A percentile compares a stretch with the other conserved stretches of the same genome.
Conservation (phyloP, 768 basidiomycete species). For the Russula compacta region DNA sequence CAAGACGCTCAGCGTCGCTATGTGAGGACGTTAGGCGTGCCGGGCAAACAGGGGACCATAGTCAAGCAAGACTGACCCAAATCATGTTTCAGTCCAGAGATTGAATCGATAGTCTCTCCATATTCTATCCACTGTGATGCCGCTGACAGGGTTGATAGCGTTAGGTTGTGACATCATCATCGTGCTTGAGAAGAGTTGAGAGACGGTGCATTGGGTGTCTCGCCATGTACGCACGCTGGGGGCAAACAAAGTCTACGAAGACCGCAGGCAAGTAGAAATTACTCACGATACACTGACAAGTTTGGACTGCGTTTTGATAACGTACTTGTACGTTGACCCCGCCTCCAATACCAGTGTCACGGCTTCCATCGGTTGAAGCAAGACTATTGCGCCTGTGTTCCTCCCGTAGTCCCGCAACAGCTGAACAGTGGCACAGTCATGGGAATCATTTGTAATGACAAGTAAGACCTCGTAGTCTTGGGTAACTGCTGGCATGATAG, state of each 20-base stretch:
- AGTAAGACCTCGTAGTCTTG: slow-evolving; percentile 57
- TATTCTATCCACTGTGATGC: slow-evolving; percentile 54
- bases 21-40: not conserved
- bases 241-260: not conserved
- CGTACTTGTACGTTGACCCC: slow-evolving; percentile 60
- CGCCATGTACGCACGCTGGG: slow-evolving; percentile 57
- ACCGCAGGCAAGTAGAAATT: not conserved
- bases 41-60: not conserved
- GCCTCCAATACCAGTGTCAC: slow-evolving; percentile 62
- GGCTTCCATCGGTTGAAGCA: slow-evolving; percentile 54
- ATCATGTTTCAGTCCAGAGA: slow-evolving; percentile 35
- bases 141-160: slow-evolving; percentile 35
- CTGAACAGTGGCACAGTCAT: slow-evolving; percentile 54
- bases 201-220: slow-evolving; percentile 51
- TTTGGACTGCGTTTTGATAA: slow-evolving; percentile 53
- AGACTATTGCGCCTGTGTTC: slow-evolving; percentile 41
- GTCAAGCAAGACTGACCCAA: not conserved
- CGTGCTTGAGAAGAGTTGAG: slow-evolving; percentile 45
- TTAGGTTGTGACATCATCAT: slow-evolving; percentile 26
- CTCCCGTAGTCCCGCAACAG: slow-evolving; percentile 56
- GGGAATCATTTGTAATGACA: slow-evolving; percentile 63
- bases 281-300: slow-evolving; percentile 65
- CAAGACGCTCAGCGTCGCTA: slow-evolving; percentile 7
- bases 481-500: slow-evolving; percentile 48
- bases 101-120: slow-evolving; percentile 61